These are phyloP conservation scores for Balansia obtecta DNA, from an alignment of 2,329 filamentous ascomycete species.

Conservation along the genomic window DNA sequence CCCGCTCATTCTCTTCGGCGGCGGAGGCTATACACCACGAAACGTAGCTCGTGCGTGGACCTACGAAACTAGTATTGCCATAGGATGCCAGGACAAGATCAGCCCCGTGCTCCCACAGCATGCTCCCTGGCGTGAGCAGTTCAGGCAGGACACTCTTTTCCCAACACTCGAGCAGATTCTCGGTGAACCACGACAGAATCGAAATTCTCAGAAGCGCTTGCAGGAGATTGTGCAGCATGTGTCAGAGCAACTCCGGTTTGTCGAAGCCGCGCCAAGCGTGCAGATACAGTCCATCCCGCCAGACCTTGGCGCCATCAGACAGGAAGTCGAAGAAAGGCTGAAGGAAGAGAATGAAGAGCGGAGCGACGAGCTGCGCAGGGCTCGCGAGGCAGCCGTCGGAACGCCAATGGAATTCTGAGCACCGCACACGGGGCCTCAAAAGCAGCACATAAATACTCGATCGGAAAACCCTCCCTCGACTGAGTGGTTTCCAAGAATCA, in stretches of 20 bases:
- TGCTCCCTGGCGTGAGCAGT: conserved; percentile 78
- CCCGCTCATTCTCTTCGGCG: conserved; percentile 82
- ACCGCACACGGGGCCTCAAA: no score
- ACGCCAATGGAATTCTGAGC: conserved; percentile 39
- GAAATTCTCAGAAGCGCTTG: conserved; percentile 66
- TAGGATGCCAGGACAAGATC: conserved; percentile 60
- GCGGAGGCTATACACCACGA: conserved; percentile 89
- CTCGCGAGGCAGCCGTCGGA: conserved; percentile 45
- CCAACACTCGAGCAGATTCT: conserved; percentile 67
- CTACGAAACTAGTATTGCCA: conserved; percentile 86
- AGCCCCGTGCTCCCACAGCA: conserved; percentile 62
- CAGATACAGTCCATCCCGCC: conserved; percentile 73
- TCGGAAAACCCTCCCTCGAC: no score
- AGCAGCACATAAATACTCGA: not conserved
- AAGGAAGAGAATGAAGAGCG: conserved; percentile 51
- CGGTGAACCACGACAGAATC: conserved; percentile 59
- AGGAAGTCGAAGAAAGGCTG: conserved; percentile 55
- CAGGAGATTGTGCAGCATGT: conserved; percentile 66
- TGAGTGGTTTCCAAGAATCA: no score
- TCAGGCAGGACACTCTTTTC: conserved; percentile 77
- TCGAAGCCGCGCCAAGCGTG: conserved; percentile 74
- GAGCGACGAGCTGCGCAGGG: conserved; percentile 38
- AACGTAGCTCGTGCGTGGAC: conserved; percentile 97
- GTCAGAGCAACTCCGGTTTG: conserved; percentile 74
- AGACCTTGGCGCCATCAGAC: conserved; percentile 55